Evolutionary conservation across 768 basidiomycete species (phyloP).

Genomic region (Trametes villosa): DNA sequence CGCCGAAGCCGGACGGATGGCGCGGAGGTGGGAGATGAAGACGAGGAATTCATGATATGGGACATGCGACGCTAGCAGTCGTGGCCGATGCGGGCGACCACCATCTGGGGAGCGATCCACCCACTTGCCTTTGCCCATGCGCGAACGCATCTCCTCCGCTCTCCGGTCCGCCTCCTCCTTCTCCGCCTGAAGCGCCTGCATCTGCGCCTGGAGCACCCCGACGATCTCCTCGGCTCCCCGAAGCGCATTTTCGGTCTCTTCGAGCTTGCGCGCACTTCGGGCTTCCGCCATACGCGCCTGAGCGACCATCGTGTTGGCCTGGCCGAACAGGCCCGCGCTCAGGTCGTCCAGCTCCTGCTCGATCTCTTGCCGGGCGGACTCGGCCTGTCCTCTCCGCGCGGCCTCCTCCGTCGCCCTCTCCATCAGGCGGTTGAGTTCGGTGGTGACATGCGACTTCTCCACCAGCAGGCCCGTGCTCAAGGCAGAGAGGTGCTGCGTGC

Average conservation of each 20-base stretch:
- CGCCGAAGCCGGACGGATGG: slow-evolving; percentile 63
- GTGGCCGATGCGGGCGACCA: slow-evolving; percentile 35
- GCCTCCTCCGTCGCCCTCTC: slow-evolving; percentile 96
- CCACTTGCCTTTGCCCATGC: slow-evolving; percentile 76
- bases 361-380: slow-evolving; percentile 78
- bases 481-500: slow-evolving; percentile 84
- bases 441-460: slow-evolving; percentile 86
- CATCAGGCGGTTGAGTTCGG: slow-evolving; percentile 92
- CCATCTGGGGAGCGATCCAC: slow-evolving; percentile 45
- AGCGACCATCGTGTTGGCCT: slow-evolving; percentile 98
- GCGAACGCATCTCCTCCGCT: slow-evolving; percentile 50
- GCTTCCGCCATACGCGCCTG: slow-evolving; percentile 76
- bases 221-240: slow-evolving; percentile 88
- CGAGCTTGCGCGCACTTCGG: slow-evolving; percentile 73
- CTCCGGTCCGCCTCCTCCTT: slow-evolving; percentile 64
- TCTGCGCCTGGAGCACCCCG: slow-evolving; percentile 79
- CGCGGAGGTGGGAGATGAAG: slow-evolving; percentile 78
- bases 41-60: slow-evolving; percentile 82
- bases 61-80: slow-evolving; percentile 66
- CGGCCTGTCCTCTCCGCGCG: slow-evolving; percentile 87
- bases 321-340: slow-evolving; percentile 84
- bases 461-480: slow-evolving; percentile 92
- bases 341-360: slow-evolving; percentile 96
- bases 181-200: slow-evolving; percentile 74
- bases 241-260: slow-evolving; percentile 76